Evolutionary conservation across 2,329 filamentous ascomycete genomes (phyloP), one percentile per base, ranked within the genome.

Genomic region (Pochonia chlamydosporia): DNA sequence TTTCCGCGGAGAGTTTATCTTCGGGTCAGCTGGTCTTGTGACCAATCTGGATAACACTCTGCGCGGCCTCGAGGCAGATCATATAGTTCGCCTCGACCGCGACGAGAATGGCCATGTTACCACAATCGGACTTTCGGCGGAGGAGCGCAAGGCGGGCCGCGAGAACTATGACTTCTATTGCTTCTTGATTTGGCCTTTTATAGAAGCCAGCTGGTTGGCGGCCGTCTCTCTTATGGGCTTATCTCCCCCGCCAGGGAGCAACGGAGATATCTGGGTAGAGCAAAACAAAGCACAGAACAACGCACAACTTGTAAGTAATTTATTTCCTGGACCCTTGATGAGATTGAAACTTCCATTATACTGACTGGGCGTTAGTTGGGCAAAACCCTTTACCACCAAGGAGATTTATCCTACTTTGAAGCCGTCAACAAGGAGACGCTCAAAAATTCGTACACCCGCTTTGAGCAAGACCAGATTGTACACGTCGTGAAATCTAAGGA

Each of bases 131-230:
- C 73, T 99, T 7, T 85, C 87, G 16, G 80, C 87, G 5, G 70
- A 78, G 3, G 93, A 99, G 65, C 78, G 91, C 16, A 74, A 78
- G 25, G 82, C 79, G 6, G 93, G 93, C 2, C 76, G 92, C 31
- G 93, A 99, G 66, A 97, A 96, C 59, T 99, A 87, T 59, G 93
- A 99, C 62, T 99, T 99, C 67, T 97, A 97, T 69, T 97, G 92
- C 69, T 99, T 97, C 74, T 71, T 99, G 18, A 89, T 99, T 53
- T 99, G 93, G 93, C 93, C 93, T 0, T 99, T 99, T 57, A 91
- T 97, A 55, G 93, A 99, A 66, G 87, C 91, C 0, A 85, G 81
- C 44, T 99, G 93, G 93, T 78, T 99, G 2, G 91, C 89, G 10
- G 87, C 90, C 0, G 85, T 97, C 1, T 89, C 87, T 0, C 73